Base-by-base conservation (phyloP, 495 filamentous ascomycete genomes). In the Daldinia childiae region DNA sequence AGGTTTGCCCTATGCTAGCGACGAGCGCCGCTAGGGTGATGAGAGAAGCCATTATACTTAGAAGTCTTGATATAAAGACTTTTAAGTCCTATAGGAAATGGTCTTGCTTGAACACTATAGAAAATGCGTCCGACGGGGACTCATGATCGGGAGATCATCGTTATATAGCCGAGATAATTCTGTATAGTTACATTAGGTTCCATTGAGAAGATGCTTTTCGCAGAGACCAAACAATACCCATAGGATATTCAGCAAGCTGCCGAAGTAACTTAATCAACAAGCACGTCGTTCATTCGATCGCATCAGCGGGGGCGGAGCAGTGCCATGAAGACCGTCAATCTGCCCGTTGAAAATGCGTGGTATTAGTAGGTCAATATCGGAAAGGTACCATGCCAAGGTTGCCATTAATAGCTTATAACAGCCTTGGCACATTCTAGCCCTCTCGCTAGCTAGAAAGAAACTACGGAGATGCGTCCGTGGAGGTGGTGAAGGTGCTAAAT, bases 261-360 rank as follows among this genome's bases (percentile, higher is more conserved):
- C 51, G 30, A 43, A 32, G 27, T 51, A 63, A 26, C 9, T 32
- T 51, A 69, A 69, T 69, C 29, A 63, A 63, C 11, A 38, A 38
- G 14, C 41, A 52, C 21, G 12, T 41, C 24, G 58, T 51, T 63
- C 21, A 69, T 64, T 64, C 55, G 54, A 45, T 55, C 54, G 66
- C 60, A 36, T 57, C 14, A 30, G 14, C 29, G 52, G 30, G 27
- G 17, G 39, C 6, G 54, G 43, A 52, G 54, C 17, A 5, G 34
- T 54, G 34, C 41, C 36, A 59, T 14, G 34, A 69, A 54, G 54
- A 19, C 29, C 32, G 19, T 24, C 34, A 39, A 21, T 54, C 17
- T 50, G 41, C 43, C 38, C 24, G 30, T 41, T 5, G 21, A 32
- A 43, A 36, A 59, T 17, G 36, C 5, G 57, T 17, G 14, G 15